Base-by-base conservation (phyloP, 1,284 basidiomycete genomes). In the Baeospora myosura region DNA sequence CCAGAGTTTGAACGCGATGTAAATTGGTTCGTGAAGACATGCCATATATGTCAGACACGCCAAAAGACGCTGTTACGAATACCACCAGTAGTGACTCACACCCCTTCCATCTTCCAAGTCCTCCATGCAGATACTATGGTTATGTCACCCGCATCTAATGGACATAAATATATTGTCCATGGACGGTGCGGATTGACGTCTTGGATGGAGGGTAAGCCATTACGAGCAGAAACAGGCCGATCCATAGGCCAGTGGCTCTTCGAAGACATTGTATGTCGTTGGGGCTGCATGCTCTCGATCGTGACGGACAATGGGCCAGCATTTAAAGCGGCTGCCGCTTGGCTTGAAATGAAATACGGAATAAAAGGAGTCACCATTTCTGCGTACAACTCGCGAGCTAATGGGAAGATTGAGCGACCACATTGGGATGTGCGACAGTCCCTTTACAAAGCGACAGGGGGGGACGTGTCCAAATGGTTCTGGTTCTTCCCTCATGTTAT, bases 31-130 rank as follows among this genome's bases (percentile, higher is more conserved):
- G 47, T 59, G 24, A 39, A 40, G 5, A 62, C 66, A 0, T 69
- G 66, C 39, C 59, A 66, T 41, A 37, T 54, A 25, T 70, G 66
- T 41, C 65, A 69, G 38, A 16, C 52, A 2, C 40, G 54, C 2
- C 47, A 50, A 1, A 50, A 44, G 0, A 39, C 45, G 6, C 48
- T 56, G 11, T 38, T 62, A 3, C 43, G 49, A 14, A 60, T 66
- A 5, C 64, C 61, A 0, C 63, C 64, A 0, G 55, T 48, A 0
- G 51, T 69, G 5, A 46, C 59, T 0, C 47, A 50, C 0, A 57
- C 61, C 0, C 46, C 56, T 0, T 44, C 54, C 0, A 43, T 71
- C 1, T 64, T 66, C 29, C 14, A 30, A 0, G 62, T 61, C 36
- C 49, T 54, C 0, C 55, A 66, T 24, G 46, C 63, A 3, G 57